Percentiles rank a stretch among this genome's conserved stretches.
phyloP scores from a whole-genome alignment of 305 asterid species.

The Plantago rigida region DNA sequence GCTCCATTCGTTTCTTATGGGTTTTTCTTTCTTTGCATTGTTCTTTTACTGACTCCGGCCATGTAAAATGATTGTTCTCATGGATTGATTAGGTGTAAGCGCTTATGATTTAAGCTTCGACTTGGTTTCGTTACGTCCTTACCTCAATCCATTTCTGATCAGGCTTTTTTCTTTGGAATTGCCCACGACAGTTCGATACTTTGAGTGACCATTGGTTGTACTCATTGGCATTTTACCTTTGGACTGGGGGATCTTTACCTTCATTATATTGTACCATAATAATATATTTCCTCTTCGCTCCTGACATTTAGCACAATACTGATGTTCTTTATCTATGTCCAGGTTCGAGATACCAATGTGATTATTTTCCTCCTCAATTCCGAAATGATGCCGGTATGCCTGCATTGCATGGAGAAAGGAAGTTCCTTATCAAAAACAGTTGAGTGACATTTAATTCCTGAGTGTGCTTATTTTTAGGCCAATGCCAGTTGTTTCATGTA shows the following conservation, averaged over 20 bases:
- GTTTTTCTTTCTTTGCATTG: not conserved
- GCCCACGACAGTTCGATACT: not conserved
- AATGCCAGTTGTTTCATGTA: not conserved
- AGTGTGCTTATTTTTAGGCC: not conserved
- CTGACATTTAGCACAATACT: not conserved
- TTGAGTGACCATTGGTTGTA: not conserved
- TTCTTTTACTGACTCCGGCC: not conserved
- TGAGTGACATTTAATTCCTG: slow-evolving; percentile 3
- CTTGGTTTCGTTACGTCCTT: not conserved
- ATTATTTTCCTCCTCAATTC: slow-evolving; percentile 28
- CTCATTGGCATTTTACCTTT: not conserved
- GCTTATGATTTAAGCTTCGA: too few relatives aligned
- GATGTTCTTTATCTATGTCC: slow-evolving; percentile 8
- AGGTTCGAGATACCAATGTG: slow-evolving; percentile 31
- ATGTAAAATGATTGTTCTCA: too few relatives aligned
- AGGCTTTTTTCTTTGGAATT: not conserved
- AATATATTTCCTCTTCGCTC: not conserved
- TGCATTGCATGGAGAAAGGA: slow-evolving; percentile 30
- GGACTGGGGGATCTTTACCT: not conserved
- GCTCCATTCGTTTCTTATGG: not conserved
- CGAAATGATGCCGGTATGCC: slow-evolving; percentile 34
- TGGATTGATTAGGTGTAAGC: too few relatives aligned
- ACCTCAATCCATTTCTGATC: not conserved
- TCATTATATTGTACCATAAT: not conserved
- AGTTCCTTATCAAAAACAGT: slow-evolving; percentile 25